Conservation (phyloP, 768 basidiomycete species). For the Nidularia pulvinata region DNA sequence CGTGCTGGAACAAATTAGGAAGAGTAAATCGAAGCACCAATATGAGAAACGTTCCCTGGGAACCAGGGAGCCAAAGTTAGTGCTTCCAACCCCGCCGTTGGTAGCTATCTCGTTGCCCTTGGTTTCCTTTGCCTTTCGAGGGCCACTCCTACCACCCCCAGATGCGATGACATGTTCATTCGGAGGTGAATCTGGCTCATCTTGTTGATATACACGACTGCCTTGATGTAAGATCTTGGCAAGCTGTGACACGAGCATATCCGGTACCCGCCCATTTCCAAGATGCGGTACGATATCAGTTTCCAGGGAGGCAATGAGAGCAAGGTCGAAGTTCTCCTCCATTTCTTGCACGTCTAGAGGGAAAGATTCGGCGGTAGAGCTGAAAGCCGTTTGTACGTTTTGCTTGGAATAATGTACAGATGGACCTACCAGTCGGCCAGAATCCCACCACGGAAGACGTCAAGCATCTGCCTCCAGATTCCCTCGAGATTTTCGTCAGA, state of each 20-base stretch:
- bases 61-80: slow-evolving; percentile 50
- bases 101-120: slow-evolving; percentile 34
- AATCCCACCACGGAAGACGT: slow-evolving; percentile 80
- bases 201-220: slow-evolving; percentile 56
- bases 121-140: slow-evolving; percentile 17
- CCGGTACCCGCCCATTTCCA: slow-evolving; percentile 68
- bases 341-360: slow-evolving; percentile 64
- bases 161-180: slow-evolving; percentile 5
- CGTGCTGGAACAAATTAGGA: slow-evolving; percentile 72
- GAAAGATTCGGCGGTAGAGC: slow-evolving; percentile 58
- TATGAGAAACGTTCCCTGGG: slow-evolving; percentile 88
- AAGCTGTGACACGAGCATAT: slow-evolving; percentile 65
- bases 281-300: slow-evolving; percentile 79
- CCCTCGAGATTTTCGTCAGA: slow-evolving; percentile 68
- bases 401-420: not conserved
- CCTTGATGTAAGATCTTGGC: slow-evolving; percentile 74
- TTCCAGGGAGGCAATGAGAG: slow-evolving; percentile 78
- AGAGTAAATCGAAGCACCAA: slow-evolving; percentile 91
- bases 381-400: slow-evolving; percentile 14
- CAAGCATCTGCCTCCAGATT: slow-evolving; percentile 84
- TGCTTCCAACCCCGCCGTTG: slow-evolving; percentile 52
- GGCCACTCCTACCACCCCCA: slow-evolving; percentile 4
- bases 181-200: slow-evolving; percentile 10
- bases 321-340: slow-evolving; percentile 86
- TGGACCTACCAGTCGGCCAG: slow-evolving; percentile 77